Conservation (phyloP, 352 stramenopile species). For the Pythium apleroticum region DNA sequence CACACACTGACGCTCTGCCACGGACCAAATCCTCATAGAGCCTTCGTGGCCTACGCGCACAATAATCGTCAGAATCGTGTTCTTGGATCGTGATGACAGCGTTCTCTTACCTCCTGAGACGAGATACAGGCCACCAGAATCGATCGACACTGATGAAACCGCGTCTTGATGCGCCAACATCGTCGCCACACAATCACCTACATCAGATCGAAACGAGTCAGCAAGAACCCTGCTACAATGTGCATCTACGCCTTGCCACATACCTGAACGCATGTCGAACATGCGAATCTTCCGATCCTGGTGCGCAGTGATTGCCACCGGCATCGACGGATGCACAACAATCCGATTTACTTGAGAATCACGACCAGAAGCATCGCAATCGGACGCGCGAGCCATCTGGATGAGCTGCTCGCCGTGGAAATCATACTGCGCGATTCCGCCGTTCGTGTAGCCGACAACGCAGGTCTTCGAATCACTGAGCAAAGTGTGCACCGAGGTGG, state of each 20-base stretch:
- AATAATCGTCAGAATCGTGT: background rate
- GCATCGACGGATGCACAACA: constrained; percentile 79
- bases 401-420: constrained; percentile 78
- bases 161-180: constrained; percentile 82
- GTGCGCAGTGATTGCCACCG: constrained; percentile 76
- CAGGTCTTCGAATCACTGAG: constrained; percentile 79
- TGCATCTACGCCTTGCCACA: too few species aligned
- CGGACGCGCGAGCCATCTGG: constrained; percentile 63
- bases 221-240: too few species aligned
- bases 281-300: constrained; percentile 83
- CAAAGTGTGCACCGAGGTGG: constrained; percentile 72
- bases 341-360: constrained; percentile 74
- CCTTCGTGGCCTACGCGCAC: constrained; percentile 65
- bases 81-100: background rate
- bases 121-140: constrained; percentile 73
- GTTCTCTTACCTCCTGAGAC: constrained; percentile 58
- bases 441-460: constrained; percentile 77
- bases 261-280: constrained; percentile 84
- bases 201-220: background rate
- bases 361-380: constrained; percentile 59
- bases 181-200: constrained; percentile 74
- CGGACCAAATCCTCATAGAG: constrained; percentile 81
- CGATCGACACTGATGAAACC: constrained; percentile 78
- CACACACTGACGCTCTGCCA: constrained; percentile 80
- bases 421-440: constrained; percentile 66